These are phyloP conservation scores for Acer saccharum DNA, from an alignment of 345 rosid genomes.

Conservation along the genomic window DNA sequence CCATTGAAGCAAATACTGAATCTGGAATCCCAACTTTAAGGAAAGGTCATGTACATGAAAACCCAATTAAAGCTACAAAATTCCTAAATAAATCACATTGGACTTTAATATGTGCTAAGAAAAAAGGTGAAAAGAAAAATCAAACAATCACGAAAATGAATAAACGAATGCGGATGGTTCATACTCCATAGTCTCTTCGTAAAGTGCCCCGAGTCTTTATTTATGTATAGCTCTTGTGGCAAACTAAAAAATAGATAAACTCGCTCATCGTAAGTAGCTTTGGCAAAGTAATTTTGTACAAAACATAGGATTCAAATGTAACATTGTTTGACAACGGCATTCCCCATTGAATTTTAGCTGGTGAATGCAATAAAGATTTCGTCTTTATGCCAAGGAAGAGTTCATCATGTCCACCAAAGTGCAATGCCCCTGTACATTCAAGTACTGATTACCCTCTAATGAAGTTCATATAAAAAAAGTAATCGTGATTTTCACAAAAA, in stretches of 20 bases:
- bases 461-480: background rate
- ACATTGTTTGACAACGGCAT: background rate
- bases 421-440: background rate
- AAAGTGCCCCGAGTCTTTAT: background rate
- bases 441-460: background rate
- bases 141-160: conserved; percentile 1
- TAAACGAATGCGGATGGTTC: background rate
- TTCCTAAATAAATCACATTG: background rate
- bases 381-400: no score
- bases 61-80: background rate
- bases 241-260: background rate
- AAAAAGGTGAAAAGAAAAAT: no score
- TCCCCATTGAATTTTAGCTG: background rate
- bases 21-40: background rate
- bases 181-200: background rate
- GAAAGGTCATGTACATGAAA: background rate
- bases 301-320: background rate
- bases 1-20: background rate
- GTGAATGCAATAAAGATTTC: no score
- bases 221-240: background rate
- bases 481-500: background rate
- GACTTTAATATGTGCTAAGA: background rate
- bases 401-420: no score
- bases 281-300: background rate
- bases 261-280: background rate